These are phyloP conservation scores for Penium margaritaceum DNA, from an alignment of 139 green algal genomes.

Conservation along the genomic window DNA sequence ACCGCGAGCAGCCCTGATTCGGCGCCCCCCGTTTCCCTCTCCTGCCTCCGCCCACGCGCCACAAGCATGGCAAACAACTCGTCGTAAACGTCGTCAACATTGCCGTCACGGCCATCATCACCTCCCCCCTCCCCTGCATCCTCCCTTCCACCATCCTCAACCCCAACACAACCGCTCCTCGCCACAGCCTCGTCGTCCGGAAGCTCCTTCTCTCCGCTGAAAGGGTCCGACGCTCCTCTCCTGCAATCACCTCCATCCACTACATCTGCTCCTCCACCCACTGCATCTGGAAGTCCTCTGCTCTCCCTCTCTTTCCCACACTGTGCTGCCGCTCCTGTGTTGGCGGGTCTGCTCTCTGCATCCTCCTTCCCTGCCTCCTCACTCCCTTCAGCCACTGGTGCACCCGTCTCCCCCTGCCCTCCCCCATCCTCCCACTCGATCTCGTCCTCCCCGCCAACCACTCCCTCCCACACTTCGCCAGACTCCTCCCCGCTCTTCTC, in stretches of 20 bases:
- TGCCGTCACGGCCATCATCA: background rate
- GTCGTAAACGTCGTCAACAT: background rate
- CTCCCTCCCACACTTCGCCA: too few species aligned
- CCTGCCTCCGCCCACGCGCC: too few species aligned
- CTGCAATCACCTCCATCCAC: background rate
- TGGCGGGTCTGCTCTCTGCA: too few species aligned
- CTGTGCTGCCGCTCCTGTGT: too few species aligned
- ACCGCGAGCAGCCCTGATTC: too few species aligned
- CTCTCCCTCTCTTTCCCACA: background rate
- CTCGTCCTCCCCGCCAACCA: conserved; percentile 21
- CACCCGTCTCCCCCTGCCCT: too few species aligned
- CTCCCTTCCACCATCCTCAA: background rate
- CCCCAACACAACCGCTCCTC: too few species aligned
- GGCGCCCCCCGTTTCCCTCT: too few species aligned
- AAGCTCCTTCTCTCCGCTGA: background rate
- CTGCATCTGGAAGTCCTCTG: background rate
- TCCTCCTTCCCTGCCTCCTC: too few species aligned
- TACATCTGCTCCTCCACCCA: background rate
- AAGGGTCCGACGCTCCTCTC: background rate
- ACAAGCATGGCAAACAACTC: background rate
- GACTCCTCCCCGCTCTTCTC: too few species aligned
- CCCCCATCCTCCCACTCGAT: conserved; percentile 41
- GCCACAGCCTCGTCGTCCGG: too few species aligned
- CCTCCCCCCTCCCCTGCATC: background rate
- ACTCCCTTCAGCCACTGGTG: too few species aligned